Evolutionary conservation across 208 protist genomes (phyloP).

Genomic region (Trypanosoma conorhini): DNA sequence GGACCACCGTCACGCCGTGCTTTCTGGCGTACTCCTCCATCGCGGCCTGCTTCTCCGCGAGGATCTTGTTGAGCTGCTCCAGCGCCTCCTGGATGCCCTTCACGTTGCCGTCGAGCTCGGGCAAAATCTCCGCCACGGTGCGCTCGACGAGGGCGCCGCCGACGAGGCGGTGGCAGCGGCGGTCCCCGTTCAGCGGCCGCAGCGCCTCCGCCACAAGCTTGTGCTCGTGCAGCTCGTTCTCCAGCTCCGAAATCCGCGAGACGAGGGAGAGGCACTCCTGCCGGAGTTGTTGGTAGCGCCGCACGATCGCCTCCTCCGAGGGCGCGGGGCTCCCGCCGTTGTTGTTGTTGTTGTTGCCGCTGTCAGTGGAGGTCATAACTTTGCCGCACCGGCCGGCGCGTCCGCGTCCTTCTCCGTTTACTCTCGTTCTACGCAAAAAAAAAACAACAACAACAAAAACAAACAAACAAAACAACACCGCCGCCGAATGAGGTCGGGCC

Average conservation of each 20-base stretch:
- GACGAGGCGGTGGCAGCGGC: conserved; percentile 95
- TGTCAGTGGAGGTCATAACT: conserved; percentile 20
- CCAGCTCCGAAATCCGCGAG: conserved; percentile 86
- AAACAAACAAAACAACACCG: conserved; percentile 7
- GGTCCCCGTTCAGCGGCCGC: conserved; percentile 78
- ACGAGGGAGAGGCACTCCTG: conserved; percentile 87
- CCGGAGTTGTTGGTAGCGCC: conserved; percentile 84
- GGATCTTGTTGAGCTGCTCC: conserved; percentile 68
- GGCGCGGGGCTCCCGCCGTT: conserved; percentile 8
- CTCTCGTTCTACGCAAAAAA: background rate
- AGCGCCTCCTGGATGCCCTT: conserved; percentile 73
- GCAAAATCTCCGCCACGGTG: conserved; percentile 94
- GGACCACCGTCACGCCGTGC: conserved; percentile 52
- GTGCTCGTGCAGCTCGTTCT: conserved; percentile 91
- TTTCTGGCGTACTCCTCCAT: conserved; percentile 88
- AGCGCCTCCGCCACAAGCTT: conserved; percentile 89
- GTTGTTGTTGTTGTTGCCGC: conserved; percentile 4
- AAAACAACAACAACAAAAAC: conserved; percentile 9
- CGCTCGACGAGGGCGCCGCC: conserved; percentile 95
- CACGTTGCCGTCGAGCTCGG: conserved; percentile 93
- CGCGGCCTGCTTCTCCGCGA: conserved; percentile 78
- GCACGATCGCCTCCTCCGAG: conserved; percentile 79
- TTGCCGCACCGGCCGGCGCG: background rate
- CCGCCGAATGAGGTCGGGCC: background rate
- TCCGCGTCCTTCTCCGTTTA: background rate